Evolutionary conservation across 2,329 filamentous ascomycete genomes (phyloP).

Genomic region (Davidsoniella neocaledoniae): DNA sequence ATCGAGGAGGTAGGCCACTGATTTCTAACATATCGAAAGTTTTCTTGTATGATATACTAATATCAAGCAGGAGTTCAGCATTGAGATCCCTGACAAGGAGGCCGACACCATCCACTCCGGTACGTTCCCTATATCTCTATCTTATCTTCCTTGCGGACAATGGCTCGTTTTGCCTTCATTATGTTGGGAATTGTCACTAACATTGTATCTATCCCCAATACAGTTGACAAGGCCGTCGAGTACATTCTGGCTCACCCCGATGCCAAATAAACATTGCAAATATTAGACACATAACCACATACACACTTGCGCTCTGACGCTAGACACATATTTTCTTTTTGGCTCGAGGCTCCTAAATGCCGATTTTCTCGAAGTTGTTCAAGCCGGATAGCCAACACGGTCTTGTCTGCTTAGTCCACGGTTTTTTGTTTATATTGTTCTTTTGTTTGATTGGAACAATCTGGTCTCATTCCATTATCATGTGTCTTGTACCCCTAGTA

Average conservation of each 20-base stretch:
- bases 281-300: no score
- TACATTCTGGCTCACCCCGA: conserved; percentile 91
- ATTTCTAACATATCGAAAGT: background rate
- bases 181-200: background rate
- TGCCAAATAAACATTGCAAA: conserved; percentile 40
- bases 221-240: conserved; percentile 85
- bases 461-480: no score
- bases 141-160: background rate
- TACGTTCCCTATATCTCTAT: conserved; percentile 30
- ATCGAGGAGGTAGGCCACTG: conserved; percentile 69
- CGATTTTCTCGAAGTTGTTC: no score
- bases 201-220: background rate
- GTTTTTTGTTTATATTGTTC: no score
- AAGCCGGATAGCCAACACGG: no score
- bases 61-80: conserved; percentile 47
- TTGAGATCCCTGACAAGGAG: conserved; percentile 96
- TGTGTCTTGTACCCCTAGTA: no score
- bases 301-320: no score
- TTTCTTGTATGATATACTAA: background rate
- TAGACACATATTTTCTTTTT: no score
- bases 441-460: no score
- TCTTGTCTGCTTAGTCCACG: no score
- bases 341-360: no score
- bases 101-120: conserved; percentile 86
- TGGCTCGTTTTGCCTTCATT: background rate